Evolutionary conservation across 1,284 basidiomycete species (phyloP).

Genomic region (Pulveroboletus sp.): DNA sequence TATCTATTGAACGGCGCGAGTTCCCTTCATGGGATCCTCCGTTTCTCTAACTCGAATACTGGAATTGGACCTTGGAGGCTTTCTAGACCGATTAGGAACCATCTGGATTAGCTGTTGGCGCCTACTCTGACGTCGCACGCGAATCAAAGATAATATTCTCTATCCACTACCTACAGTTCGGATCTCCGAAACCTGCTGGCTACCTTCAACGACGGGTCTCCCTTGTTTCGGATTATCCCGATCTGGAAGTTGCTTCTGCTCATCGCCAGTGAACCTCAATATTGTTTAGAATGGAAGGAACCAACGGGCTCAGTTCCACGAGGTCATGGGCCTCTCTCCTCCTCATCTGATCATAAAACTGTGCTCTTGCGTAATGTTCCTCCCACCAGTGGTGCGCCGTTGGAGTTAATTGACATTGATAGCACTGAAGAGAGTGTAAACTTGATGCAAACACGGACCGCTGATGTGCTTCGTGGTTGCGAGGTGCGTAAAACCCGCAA

Average conservation of each 20-base stretch:
- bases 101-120: neutral
- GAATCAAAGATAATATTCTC: neutral
- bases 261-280: constrained; percentile 15
- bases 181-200: constrained; percentile 8
- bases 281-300: constrained; percentile 28
- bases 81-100: neutral
- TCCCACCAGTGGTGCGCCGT: constrained; percentile 16
- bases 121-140: neutral
- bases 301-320: constrained; percentile 20
- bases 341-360: constrained; percentile 3
- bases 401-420: constrained; percentile 6
- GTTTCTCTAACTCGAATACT: neutral
- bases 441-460: constrained; percentile 9
- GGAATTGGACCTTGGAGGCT: neutral
- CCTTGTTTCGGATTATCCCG: neutral
- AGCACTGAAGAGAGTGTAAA: constrained; percentile 9
- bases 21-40: neutral
- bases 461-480: constrained; percentile 16
- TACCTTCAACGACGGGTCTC: constrained; percentile 3
- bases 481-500: constrained; percentile 14
- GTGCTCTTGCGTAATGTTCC: constrained; percentile 20
- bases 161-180: neutral
- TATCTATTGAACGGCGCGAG: constrained; percentile 1
- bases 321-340: constrained; percentile 18
- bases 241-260: constrained; percentile 15